Base-by-base conservation (phyloP, 352 stramenopile genomes). In the Phytophthora agathidicida region DNA sequence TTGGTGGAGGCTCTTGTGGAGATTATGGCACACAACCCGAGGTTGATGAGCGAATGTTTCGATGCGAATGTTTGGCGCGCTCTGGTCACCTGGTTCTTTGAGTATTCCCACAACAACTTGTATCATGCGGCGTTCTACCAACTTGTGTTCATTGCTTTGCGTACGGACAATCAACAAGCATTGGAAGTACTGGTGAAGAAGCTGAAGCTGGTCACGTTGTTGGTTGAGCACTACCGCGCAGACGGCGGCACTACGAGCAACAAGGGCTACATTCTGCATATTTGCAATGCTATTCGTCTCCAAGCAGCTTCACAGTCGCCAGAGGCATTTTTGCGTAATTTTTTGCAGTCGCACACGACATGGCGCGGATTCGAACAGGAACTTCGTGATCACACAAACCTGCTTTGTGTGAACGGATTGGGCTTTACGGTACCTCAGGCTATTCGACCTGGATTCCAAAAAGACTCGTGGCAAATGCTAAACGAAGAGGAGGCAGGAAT, bases 31-130 rank as follows among this genome's bases (percentile, higher is more conserved):
- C 76, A 93, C 48, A 93, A 96, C 53, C 85, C 86, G 14, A 67
- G 52, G 30, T 70, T 79, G 32, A 74, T 95, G 44, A 80, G 75
- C 32, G 73, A 88, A 24, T 69, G 83, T 49, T 91, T 97, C 51
- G 75, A 92, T 50, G 72, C 65, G n/a, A 74, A 93, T 37, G 81
- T 96, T 7, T 97, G 90, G 90, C 83, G 85, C 31, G 82, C 94
- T 24, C 63, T 97, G 42, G 73, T 93, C 23, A 72, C 70, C 28
- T 97, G 90, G 90, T 96, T 97, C 62, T 93, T 96, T 41, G 84
- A 96, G 73, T 97, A 96, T 66, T 80, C 85, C 23, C 86, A 97
- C 80, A 97, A 94, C 65, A 97, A 96, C 55, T 31, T 97, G 53
- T 97, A 96, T 51, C 88, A 96, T 53, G 81, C 80, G 23, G 73